Evolutionary conservation across 2,329 filamentous ascomycete genomes (phyloP), one percentile per base, ranked within the genome.

Genomic region (Colletotrichum higginsianum): DNA sequence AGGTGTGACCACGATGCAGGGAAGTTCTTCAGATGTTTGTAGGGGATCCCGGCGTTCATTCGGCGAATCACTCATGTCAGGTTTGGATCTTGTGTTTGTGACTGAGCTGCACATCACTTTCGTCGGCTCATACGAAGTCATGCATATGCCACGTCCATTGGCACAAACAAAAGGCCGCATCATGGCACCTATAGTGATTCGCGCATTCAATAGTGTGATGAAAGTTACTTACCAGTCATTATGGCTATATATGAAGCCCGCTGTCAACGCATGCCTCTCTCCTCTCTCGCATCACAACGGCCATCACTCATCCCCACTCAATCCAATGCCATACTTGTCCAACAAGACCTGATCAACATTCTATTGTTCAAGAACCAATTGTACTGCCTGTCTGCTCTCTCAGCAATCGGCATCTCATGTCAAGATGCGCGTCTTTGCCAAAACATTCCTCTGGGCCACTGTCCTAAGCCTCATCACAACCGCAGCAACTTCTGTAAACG

Each of bases 11-110:
- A 21, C 26, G n/a, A 40, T 66, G 44, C 63, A 21, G 30, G 21
- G n/a, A 11, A 21, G 15, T 30, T 52, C 50, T 61, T 58, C n/a
- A 46, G 26, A 13, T 6, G 5, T 58, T n/a, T 7, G 6, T 9
- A n/a, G 52, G 38, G 58, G 40, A 40, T 46, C 30, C 18, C 47
- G 52, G 57, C 58, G 16, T 62, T 21, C 44, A 7, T 35, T 21
- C 13, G 40, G 61, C 61, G 53, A 66, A 70, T 66, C 67, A 66
- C 61, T 58, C 15, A 26, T 16, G 12, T 18, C 30, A 11, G n/a
- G 30, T 46, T 42, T 55, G 40, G 18, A 60, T 26, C 8, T 55
- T 18, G 23, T 46, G 35, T 35, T 35, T 55, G 40, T 56, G 40
- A 65, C 50, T 8, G 55, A 53, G 53, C 21, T 21, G 40, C 18